Evolutionary conservation across 352 stramenopile species (phyloP).

Genomic region (Pythium folliculosum): DNA sequence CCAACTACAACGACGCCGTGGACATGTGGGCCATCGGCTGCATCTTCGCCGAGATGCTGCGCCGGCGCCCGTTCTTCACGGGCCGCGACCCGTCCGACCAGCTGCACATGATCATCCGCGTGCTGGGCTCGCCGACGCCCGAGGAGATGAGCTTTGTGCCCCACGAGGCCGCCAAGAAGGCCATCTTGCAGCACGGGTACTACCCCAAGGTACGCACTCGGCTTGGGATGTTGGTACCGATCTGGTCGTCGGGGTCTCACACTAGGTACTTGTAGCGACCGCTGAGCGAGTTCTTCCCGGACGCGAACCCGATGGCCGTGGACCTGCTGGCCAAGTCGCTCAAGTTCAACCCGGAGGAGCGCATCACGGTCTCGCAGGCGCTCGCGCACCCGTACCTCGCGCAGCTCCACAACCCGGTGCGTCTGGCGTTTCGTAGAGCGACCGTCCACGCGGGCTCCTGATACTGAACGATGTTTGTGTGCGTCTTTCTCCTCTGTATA

Average conservation of each 20-base stretch:
- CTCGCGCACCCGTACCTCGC: slow-evolving; percentile 89
- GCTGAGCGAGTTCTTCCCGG: slow-evolving; percentile 83
- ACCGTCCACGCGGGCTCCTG: too few relatives aligned
- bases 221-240: background rate
- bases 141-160: slow-evolving; percentile 97
- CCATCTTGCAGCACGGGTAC: slow-evolving; percentile 81
- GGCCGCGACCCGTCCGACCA: slow-evolving; percentile 82
- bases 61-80: slow-evolving; percentile 92
- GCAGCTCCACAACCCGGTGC: slow-evolving; percentile 89
- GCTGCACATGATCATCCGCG: slow-evolving; percentile 83
- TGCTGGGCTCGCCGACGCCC: slow-evolving; percentile 94
- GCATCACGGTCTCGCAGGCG: slow-evolving; percentile 92
- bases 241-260: too few relatives aligned
- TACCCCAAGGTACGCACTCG: slow-evolving; percentile 65
- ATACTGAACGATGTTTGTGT: too few relatives aligned
- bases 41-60: slow-evolving; percentile 99
- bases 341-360: slow-evolving; percentile 92
- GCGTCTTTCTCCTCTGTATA: slow-evolving; percentile 18
- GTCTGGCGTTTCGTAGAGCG: background rate
- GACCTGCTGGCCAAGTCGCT: slow-evolving; percentile 92
- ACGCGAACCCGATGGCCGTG: slow-evolving; percentile 77
- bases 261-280: slow-evolving; percentile 38
- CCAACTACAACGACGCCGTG: slow-evolving; percentile 96
- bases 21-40: slow-evolving; percentile 97
- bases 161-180: slow-evolving; percentile 87